Evolutionary conservation across 441 rosid species (phyloP), one percentile per base, ranked within the genome.

Genomic region (Breynia disticha): DNA sequence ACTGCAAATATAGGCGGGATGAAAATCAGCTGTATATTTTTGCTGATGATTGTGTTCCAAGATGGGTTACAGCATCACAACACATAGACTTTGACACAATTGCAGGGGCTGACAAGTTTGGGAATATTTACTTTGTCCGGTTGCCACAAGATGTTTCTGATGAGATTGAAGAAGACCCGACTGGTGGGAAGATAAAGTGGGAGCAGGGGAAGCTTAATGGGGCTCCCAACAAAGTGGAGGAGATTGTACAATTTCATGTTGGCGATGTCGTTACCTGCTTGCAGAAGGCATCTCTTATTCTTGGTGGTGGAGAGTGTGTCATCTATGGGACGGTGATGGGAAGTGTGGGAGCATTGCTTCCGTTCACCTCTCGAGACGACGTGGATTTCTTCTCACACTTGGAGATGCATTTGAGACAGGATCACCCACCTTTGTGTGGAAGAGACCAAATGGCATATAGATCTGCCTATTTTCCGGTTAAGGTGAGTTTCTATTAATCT

Each of bases 21-120:
- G 98, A 91, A 69, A 91, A 91, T 72, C 97, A 88, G 70, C 81
- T 86, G 6, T 91, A 88, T 62, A 82, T 86, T 68, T 91, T 91
- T 61, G 94, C 94, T 0, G 98, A 91, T 70, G 98, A 91, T 74
- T 74, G 70, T 51, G 97, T 91, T 56, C 95, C 97, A 22, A 84
- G 98, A 70, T 91, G 95, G 97, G 77, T 91, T 21, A 86, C 98
- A 53, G 87, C 97, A 45, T 69, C 98, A n/a, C 78, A 81, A 67
- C 87, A 88, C 38, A 71, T 91, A 55, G 97, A 91, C 72, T 91
- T 88, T 47, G 97, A 91, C 71, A 88, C 95, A 37, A 71, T 88
- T 95, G 97, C 95, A 12, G 97, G 98, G 60, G 89, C 91, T 20
- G 95, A 91, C 73, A 91, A 88, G 77, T 91, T 88, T 67, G 97